Evolutionary conservation across 164 flowering plant species (phyloP).

Genomic region (Umbellularia californica): DNA sequence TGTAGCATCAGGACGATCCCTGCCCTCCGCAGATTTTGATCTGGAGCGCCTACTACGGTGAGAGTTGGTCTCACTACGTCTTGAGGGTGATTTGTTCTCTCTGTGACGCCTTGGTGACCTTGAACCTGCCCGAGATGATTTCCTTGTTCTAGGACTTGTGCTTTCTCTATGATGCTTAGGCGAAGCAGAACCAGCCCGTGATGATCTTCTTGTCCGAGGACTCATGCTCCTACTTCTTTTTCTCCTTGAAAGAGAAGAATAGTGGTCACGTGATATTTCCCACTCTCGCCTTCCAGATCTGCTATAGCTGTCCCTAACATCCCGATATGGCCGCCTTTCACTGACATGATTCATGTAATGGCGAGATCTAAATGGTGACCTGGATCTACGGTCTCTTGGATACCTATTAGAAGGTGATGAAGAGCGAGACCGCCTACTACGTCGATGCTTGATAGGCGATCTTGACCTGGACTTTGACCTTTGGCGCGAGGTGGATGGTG

Average conservation of each 20-base stretch:
- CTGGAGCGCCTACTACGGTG: slow-evolving; percentile 11
- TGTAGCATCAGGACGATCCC: not conserved
- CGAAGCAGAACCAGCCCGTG: slow-evolving; percentile 20
- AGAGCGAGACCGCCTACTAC: slow-evolving; percentile 66
- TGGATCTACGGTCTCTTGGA: slow-evolving; percentile 57
- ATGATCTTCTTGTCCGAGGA: slow-evolving; percentile 48
- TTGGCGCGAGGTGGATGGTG: slow-evolving; percentile 49
- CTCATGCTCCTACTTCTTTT: slow-evolving; percentile 72
- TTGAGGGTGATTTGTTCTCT: slow-evolving; percentile 16
- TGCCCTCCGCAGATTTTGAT: slow-evolving; percentile 13
- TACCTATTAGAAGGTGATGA: slow-evolving; percentile 62
- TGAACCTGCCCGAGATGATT: slow-evolving; percentile 22
- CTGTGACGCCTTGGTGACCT: slow-evolving; percentile 23
- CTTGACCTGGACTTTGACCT: slow-evolving; percentile 72
- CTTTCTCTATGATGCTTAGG: slow-evolving; percentile 29
- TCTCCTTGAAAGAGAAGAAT: slow-evolving; percentile 58
- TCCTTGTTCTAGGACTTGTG: slow-evolving; percentile 56
- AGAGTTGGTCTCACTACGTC: slow-evolving; percentile 4
- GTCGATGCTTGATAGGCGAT: slow-evolving; percentile 48
- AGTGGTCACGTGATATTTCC: slow-evolving; percentile 45
- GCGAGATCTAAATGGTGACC: slow-evolving; percentile 73
- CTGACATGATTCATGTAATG: slow-evolving; percentile 44
- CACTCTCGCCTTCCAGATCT: slow-evolving; percentile 55
- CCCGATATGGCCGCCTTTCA: slow-evolving; percentile 49
- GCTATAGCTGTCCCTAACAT: slow-evolving; percentile 39